These are phyloP conservation scores for Arabidopsis lyrata DNA, from an alignment of 441 rosid genomes.

Conservation along the genomic window DNA sequence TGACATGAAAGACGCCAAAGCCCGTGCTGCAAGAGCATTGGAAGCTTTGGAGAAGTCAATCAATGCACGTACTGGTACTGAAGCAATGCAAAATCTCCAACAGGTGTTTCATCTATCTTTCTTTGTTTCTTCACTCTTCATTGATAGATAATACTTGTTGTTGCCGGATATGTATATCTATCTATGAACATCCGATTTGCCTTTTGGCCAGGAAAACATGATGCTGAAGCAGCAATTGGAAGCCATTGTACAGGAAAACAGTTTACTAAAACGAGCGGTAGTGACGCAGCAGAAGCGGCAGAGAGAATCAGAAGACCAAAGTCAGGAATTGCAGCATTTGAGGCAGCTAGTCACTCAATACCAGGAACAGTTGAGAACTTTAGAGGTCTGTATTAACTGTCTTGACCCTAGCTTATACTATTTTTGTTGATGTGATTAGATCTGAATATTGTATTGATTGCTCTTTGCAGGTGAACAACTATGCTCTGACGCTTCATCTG, in stretches of 20 bases:
- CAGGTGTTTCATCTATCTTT: conserved; percentile 52
- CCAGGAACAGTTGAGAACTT: conserved; percentile 87
- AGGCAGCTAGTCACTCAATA: conserved; percentile 77
- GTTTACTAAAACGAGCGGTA: conserved; percentile 82
- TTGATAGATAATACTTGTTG: not conserved
- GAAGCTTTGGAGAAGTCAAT: conserved; percentile 88
- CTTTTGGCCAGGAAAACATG: conserved; percentile 61
- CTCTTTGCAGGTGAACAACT: conserved; percentile 73
- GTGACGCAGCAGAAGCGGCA: conserved; percentile 89
- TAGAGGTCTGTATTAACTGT: conserved; percentile 58
- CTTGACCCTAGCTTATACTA: not conserved
- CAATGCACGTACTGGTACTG: conserved; percentile 64
- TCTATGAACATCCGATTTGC: not conserved
- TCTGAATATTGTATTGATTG: not conserved
- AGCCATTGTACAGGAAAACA: conserved; percentile 74
- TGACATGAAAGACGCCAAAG: conserved; percentile 85
- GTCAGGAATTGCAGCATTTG: conserved; percentile 77
- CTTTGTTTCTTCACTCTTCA: not conserved
- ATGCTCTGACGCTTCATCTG: conserved; percentile 89
- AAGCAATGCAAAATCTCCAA: conserved; percentile 63
- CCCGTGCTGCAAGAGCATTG: conserved; percentile 84
- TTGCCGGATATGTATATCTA: not conserved
- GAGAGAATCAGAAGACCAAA: conserved; percentile 68
- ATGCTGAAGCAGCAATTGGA: conserved; percentile 81
- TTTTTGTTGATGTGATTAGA: not conserved